Evolutionary conservation across 805 yeast genomes (phyloP), one percentile per base, ranked within the genome.

Genomic region (Groenewaldozyma tartarivorans): DNA sequence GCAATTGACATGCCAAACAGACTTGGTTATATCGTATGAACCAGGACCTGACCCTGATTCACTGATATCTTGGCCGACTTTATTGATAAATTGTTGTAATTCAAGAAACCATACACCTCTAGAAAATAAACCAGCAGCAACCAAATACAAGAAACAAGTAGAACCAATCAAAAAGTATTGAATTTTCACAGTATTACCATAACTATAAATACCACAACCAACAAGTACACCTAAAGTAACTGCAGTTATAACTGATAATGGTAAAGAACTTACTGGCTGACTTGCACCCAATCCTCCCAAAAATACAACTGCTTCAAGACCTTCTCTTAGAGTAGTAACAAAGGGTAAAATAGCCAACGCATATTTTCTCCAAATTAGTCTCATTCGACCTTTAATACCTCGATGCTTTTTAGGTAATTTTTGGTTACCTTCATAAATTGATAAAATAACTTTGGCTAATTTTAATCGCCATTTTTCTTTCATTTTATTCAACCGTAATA

Each of bases 41-140:
- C 96, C 96, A 0, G 95, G 95, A 0, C 96, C 96, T 31, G 81
- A 79, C 1, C 96, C 96, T 1, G 79, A 74, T 61, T 87, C 96
- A 33, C 84, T 72, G 56, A 85, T 81, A 52, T 87, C 96, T 54
- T 77, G 75, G 1, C 96, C 96, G 54, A 94, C 87, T 44, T 64
- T 62, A 43, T 75, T 72, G 43, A 86, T 85, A 60, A 79, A 87
- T 41, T 64, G 66, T 60, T 87, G 92, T 36, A 85, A 63, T 56
- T 87, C 96, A 45, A 83, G 69, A 55, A 81, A 85, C 96, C 96
- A 87, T 2, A 87, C 80, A 15, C 95, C 95, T 43, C 84, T 74
- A 5, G 92, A 79, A 55, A 85, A 72, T 38, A 87, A 66, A 0
- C 96, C 96, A 0, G 94, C 88, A 3, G 94, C 84, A 21, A 87